Evolutionary conservation across 345 rosid genomes (phyloP), one percentile per base, ranked within the genome.

Genomic region (Syzygium grande): DNA sequence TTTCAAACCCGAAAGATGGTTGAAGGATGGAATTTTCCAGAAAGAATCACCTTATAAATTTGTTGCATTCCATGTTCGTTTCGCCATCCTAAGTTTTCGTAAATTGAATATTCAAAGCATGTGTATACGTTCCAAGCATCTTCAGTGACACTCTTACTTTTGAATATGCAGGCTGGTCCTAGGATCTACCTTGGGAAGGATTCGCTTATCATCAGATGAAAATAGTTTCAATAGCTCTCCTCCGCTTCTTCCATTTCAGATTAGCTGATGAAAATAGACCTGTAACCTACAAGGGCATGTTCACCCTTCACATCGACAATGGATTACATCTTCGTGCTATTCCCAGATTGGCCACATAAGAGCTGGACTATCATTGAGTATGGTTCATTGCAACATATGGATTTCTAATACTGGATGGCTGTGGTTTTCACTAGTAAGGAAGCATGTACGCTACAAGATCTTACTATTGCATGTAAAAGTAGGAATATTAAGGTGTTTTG

Each of bases 1-100:
- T 17, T 94, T 93, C 87, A 89, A 88, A 46, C 99, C 98, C 1
- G 96, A 95, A 92, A 93, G 97, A 90, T 96, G 99, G 98, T 93
- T 97, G 49, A 87, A 90, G 19, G 85, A 92, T 51, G 97, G 94
- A 41, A 54, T 88, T 41, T 96, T 97, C 87, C 97, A 92, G 61
- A 96, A 94, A 0, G 93, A 96, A 88, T 92, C 93, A 3, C 93
- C 96, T 1, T 95, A 94, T 92, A 96, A 94, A 90, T 94, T 96
- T 86, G 80, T 90, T 11, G 89, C 96, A 22, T 96, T 96, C 87
- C 93, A 97, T 89, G 98, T 93, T 8, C 1, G 87, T 68, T 58
- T n/a, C 58, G 43, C 38, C 16, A 6, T 41, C 38, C 51, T 43
- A 58, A 58, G 55, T 52, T 46, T 15, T 59, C 13, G 15, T 14